Percentiles rank a stretch among this genome's conserved stretches.
These are phyloP conservation scores for Alternaria sp. DNA, from an alignment of 2,329 filamentous ascomycete genomes.

Conservation along the genomic window DNA sequence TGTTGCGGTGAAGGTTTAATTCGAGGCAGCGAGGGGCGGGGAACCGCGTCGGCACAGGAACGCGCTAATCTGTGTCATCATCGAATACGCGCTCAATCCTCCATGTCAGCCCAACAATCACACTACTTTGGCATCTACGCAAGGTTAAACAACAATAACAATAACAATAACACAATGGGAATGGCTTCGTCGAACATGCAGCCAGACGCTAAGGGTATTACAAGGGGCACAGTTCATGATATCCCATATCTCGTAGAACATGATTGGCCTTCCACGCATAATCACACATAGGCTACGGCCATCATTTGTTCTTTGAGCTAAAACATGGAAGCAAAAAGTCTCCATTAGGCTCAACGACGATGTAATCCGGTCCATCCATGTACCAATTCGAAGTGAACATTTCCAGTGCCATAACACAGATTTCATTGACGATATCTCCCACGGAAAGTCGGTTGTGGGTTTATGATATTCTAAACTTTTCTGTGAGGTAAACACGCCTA, in stretches of 20 bases:
- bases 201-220: neutral
- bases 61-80: neutral
- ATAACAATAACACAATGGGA: neutral
- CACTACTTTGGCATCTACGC: neutral
- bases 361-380: neutral
- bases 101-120: neutral
- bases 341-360: neutral
- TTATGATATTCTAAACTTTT: too few species aligned
- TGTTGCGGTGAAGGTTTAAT: slow-evolving; percentile 1
- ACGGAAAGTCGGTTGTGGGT: too few species aligned
- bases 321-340: too few species aligned
- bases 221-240: neutral
- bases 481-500: too few species aligned
- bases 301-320: neutral
- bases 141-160: neutral
- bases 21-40: slow-evolving; percentile 6
- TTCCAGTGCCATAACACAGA: too few species aligned
- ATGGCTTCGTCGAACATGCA: neutral
- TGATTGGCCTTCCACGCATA: neutral
- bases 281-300: neutral
- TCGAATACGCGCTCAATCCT: neutral
- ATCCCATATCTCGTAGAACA: neutral
- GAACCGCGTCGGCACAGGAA: slow-evolving; percentile 11
- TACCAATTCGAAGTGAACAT: neutral
- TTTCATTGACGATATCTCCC: too few species aligned